Evolutionary conservation across 345 rosid genomes (phyloP).

Genomic region (Reutealis trisperma): DNA sequence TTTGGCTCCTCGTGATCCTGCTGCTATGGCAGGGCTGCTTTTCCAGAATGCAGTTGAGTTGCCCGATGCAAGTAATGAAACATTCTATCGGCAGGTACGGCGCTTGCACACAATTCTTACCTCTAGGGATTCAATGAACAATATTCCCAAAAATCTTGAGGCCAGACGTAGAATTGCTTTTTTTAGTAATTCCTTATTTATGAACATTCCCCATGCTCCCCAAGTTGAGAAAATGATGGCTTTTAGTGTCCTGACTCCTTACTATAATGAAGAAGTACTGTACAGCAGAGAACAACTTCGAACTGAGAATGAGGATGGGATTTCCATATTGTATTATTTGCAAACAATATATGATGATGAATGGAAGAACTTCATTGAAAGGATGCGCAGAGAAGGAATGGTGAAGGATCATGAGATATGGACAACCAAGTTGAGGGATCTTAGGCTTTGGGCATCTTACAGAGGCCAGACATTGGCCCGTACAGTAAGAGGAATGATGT

Average conservation of each 20-base stretch:
- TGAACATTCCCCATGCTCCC: slow-evolving; percentile 99
- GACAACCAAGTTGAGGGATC: slow-evolving; percentile 77
- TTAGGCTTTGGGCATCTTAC: slow-evolving; percentile 97
- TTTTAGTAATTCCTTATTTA: slow-evolving; percentile 92
- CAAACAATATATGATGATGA: slow-evolving; percentile 93
- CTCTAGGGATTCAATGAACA: slow-evolving; percentile 90
- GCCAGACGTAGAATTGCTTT: slow-evolving; percentile 95
- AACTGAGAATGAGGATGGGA: slow-evolving; percentile 93
- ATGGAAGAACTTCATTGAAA: slow-evolving; percentile 90
- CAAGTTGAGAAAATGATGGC: slow-evolving; percentile 99
- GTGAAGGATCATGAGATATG: slow-evolving; percentile 64
- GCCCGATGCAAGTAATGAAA: slow-evolving; percentile 68
- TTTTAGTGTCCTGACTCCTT: slow-evolving; percentile 91
- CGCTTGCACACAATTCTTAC: slow-evolving; percentile 85
- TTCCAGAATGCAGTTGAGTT: slow-evolving; percentile 77
- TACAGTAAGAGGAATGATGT: slow-evolving; percentile 99
- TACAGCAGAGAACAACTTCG: slow-evolving; percentile 89
- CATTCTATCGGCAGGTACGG: slow-evolving; percentile 80
- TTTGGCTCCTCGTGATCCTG: slow-evolving; percentile 73
- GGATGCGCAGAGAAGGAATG: slow-evolving; percentile 90
- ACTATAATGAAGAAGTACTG: slow-evolving; percentile 85
- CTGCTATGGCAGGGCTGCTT: slow-evolving; percentile 67
- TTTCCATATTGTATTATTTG: slow-evolving; percentile 82
- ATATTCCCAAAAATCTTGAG: slow-evolving; percentile 79
- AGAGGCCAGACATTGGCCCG: slow-evolving; percentile 96